Base-by-base conservation (phyloP, 2,329 filamentous ascomycete genomes). In the Monilinia fructigena region DNA sequence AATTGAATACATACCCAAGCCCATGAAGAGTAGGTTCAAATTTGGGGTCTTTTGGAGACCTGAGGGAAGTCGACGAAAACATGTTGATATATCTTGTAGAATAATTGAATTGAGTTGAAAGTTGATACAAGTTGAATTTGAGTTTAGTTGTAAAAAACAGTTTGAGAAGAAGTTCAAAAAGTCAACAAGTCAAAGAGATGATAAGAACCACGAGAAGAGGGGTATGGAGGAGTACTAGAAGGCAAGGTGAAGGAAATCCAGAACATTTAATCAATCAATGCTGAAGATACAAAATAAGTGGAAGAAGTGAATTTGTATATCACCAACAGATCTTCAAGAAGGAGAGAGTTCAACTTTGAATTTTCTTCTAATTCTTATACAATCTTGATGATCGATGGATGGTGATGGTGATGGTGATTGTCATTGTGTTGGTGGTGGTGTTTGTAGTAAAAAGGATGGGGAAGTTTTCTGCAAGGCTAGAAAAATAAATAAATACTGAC, bases 21-120 rank as follows among this genome's bases (percentile, higher is more conserved):
- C 85, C 80, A 67, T 86, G 79, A 38, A 98, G 80, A 72, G 90
- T 81, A 0, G 82, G 78, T 14, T 87, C 83, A 74, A 90, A 96
- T 16, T 80, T 75, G 0, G 86, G 83, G 74, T 97, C 91, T 63
- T 81, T 76, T n/a, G 91, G 3, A 96, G 85, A 71, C 86, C 84
- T 11, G 83, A 82, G 79, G 86, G 86, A 50, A 82, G 81, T 66
- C 90, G 89, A 61, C 89, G 86, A 75, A 75, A 95, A 97, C 93
- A 97, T 95, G 3, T 20, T 64, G 48, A n/a, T 61, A 20, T 48
- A 4, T 28, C 5, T 31, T 65, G 55, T 31, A 26, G 63, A 42
- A 28, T 35, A n/a, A 18, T 23, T 61, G 58, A 1, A 4, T 26
- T 56, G 16, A 16, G 28, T 26, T 60, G 42, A 2, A 59, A 23